Conservation (phyloP, 2,329 filamentous ascomycete species). For the Magnaporthiopsis incrustans region DNA sequence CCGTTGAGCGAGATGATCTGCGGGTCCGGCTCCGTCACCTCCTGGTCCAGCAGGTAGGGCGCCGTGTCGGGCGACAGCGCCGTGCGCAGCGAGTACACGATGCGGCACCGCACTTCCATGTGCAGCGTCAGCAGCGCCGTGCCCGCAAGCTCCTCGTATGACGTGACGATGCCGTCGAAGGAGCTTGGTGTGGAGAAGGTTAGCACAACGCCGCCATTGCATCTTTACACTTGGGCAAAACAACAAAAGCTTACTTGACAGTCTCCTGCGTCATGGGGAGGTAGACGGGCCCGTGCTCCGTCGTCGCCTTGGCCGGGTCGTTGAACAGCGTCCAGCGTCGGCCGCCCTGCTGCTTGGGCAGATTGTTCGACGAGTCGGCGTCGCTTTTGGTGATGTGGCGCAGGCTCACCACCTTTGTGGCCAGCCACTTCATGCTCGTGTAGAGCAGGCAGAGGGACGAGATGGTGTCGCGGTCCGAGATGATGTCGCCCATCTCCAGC, state of each 20-base stretch:
- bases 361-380: conserved; percentile 49
- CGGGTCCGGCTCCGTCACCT: conserved; percentile 70
- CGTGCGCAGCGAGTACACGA: conserved; percentile 67
- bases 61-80: conserved; percentile 53
- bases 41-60: conserved; percentile 59
- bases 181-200: conserved; percentile 37
- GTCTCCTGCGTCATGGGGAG: conserved; percentile 83
- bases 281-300: conserved; percentile 63
- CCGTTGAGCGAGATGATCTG: conserved; percentile 76
- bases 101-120: conserved; percentile 78
- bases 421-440: conserved; percentile 97
- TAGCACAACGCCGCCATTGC: background rate
- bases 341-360: conserved; percentile 49
- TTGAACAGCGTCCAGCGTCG: conserved; percentile 74
- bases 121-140: conserved; percentile 80
- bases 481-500: conserved; percentile 72
- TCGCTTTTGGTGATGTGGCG: conserved; percentile 73
- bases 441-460: conserved; percentile 80
- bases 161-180: conserved; percentile 80
- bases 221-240: background rate
- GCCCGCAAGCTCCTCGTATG: conserved; percentile 71
- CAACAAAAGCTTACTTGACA: conserved; percentile 52
- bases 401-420: conserved; percentile 71
- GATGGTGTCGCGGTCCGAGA: conserved; percentile 81
- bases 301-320: conserved; percentile 47